Conservation (phyloP, 2,329 filamentous ascomycete species). For the Penicillium nordicum region DNA sequence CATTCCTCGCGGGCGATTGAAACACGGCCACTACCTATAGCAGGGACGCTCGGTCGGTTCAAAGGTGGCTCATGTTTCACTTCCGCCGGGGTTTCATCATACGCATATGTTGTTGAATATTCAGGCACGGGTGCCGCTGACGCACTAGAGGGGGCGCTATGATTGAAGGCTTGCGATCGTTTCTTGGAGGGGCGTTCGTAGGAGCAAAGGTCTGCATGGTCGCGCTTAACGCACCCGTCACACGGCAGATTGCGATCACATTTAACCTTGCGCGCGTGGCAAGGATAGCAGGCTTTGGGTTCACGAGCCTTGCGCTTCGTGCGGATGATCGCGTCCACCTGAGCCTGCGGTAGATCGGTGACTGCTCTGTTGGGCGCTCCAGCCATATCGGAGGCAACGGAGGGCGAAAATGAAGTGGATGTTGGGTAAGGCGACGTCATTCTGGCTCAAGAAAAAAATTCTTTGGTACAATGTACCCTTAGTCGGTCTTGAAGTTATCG, state of each 20-base stretch:
- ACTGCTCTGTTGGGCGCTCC: constrained; percentile 27
- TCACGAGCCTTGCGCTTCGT: constrained; percentile 49
- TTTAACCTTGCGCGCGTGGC: constrained; percentile 48
- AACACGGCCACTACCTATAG: constrained; percentile 27
- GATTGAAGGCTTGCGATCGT: constrained; percentile 28
- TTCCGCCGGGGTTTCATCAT: constrained; percentile 22
- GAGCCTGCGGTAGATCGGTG: constrained; percentile 44
- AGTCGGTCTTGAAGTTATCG: constrained; percentile 4
- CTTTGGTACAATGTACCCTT: neutral
- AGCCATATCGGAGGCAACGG: constrained; percentile 24
- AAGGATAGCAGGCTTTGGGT: constrained; percentile 47
- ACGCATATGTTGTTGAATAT: constrained; percentile 7
- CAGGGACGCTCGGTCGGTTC: constrained; percentile 14
- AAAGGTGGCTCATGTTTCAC: constrained; percentile 25
- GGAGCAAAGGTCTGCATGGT: constrained; percentile 49
- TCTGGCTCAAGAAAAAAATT: neutral
- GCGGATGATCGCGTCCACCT: constrained; percentile 48
- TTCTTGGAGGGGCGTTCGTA: constrained; percentile 50
- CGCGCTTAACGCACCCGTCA: constrained; percentile 49
- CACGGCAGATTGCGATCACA: constrained; percentile 50
- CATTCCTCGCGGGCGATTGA: constrained; percentile 44
- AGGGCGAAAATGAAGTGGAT: constrained; percentile 31
- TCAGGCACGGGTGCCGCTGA: constrained; percentile 8
- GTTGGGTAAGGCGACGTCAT: constrained; percentile 33
- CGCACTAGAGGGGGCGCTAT: constrained; percentile 20